These are phyloP conservation scores for Babesia caballi DNA, from an alignment of 169 alveolate species.

Conservation along the genomic window DNA sequence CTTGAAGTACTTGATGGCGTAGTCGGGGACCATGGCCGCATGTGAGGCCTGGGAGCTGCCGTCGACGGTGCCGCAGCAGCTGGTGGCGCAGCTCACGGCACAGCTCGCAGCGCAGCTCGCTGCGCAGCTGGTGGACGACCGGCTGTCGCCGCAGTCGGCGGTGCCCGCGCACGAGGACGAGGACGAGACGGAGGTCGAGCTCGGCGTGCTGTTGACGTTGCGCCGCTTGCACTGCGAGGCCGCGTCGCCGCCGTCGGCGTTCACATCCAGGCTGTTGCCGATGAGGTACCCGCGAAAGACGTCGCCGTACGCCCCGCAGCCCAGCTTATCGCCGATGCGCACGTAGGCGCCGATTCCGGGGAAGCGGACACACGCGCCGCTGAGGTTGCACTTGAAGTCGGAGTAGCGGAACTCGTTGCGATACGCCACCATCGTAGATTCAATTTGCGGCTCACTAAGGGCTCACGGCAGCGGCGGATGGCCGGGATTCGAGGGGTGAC, in stretches of 20 bases:
- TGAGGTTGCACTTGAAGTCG: conserved; percentile 61
- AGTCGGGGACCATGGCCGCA: conserved; percentile 30
- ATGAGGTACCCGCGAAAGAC: conserved; percentile 79
- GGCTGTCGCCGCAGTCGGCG: conserved; percentile 25
- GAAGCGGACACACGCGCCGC: conserved; percentile 45
- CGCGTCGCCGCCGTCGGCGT: conserved; percentile 3
- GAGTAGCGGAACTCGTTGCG: conserved; percentile 35
- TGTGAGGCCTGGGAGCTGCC: background rate
- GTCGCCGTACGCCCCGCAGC: conserved; percentile 91
- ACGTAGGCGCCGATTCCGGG: conserved; percentile 43
- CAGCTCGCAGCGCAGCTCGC: conserved; percentile 36
- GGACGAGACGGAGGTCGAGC: background rate
- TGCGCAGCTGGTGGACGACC: conserved; percentile 6
- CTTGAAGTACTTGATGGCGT: conserved; percentile 81
- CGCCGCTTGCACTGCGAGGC: conserved; percentile 13
- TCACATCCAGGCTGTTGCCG: conserved; percentile 1
- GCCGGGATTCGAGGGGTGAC: background rate
- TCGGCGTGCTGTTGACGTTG: background rate
- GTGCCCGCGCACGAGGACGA: conserved; percentile 22
- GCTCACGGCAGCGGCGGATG: background rate
- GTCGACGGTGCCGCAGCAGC: background rate
- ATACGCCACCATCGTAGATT: conserved; percentile 1
- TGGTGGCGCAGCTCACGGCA: conserved; percentile 22
- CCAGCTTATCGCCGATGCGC: conserved; percentile 76
- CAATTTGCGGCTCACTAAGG: background rate